Percentiles rank a stretch among this genome's conserved stretches.
phyloP scores from a whole-genome alignment of 2,329 filamentous ascomycete species.

The Trichoderma atroviride region DNA sequence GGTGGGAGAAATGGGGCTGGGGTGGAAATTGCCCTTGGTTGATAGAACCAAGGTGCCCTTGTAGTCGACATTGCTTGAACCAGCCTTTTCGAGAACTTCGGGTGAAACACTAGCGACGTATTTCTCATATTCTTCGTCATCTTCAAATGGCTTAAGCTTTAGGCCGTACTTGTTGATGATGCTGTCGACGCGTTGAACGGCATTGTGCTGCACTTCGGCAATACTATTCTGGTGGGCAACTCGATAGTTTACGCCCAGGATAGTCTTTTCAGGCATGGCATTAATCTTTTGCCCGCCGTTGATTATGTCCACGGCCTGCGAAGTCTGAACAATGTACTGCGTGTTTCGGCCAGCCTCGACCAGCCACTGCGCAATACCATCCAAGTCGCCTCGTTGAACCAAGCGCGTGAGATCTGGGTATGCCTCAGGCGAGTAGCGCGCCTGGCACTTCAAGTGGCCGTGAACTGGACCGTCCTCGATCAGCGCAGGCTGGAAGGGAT shows the following conservation, averaged over 20 bases:
- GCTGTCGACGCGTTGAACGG: slow-evolving; percentile 50
- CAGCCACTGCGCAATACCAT: slow-evolving; percentile 36
- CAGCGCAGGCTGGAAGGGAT: slow-evolving; percentile 53
- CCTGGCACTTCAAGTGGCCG: slow-evolving; percentile 59
- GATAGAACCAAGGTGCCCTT: slow-evolving; percentile 47
- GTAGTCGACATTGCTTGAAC: slow-evolving; percentile 31
- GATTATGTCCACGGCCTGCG: slow-evolving; percentile 63
- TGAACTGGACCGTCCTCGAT: slow-evolving; percentile 58
- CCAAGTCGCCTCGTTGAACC: slow-evolving; percentile 37
- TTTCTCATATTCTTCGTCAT: slow-evolving; percentile 41
- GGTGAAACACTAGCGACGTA: slow-evolving; percentile 25
- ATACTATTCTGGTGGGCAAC: slow-evolving; percentile 59
- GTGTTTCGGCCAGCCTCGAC: slow-evolving; percentile 30
- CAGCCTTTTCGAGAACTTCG: not conserved
- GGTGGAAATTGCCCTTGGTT: slow-evolving; percentile 45
- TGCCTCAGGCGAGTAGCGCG: slow-evolving; percentile 56
- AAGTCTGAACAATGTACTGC: slow-evolving; percentile 62
- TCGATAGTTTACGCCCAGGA: slow-evolving; percentile 62
- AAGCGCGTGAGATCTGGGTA: slow-evolving; percentile 44
- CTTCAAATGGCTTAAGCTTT: slow-evolving; percentile 56
- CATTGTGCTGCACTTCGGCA: slow-evolving; percentile 52
- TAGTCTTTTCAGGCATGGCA: slow-evolving; percentile 64
- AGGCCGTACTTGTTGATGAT: slow-evolving; percentile 61
- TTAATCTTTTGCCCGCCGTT: slow-evolving; percentile 67
- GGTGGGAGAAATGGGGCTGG: slow-evolving; percentile 61